Evolutionary conservation across 2,329 filamentous ascomycete genomes (phyloP), one percentile per base, ranked within the genome.

Genomic region (Alternaria hordeiaustralica): DNA sequence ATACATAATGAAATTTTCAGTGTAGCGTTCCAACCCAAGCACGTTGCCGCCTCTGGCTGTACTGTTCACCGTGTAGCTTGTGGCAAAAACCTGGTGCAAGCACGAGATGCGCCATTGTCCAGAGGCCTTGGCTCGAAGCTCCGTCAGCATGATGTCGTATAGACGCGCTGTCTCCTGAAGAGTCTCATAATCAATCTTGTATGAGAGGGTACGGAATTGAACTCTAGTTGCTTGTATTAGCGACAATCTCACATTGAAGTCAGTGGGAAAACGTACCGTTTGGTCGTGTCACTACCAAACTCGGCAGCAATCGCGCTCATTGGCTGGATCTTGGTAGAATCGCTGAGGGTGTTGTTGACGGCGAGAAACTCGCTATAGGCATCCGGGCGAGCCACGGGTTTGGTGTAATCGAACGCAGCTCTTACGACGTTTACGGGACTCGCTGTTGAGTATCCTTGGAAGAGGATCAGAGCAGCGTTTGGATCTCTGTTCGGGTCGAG

Each of bases 1-100:
- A 57, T 10, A 73, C 62, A 73, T 71, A 10, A 75, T 56, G 15
- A 67, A 57, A 26, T 75, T 73, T 2, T 62, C 63, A 3, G 23
- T 56, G 4, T 63, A 55, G 5, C 47, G 33, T 28, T 75, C 69
- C 13, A 74, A 44, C 12, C 73, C 71, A 3, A 75, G 60, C 18
- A 75, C 65, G 21, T 75, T 75, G 12, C 70, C 69, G 21, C 70
- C 71, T 10, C 62, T 66, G 36, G 54, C 61, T 20, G 61, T 54
- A 9, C 62, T 66, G 51, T 69, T 70, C 44, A 62, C 33, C 23
- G 62, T 60, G 30, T 73, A 68, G 55, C 47, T 57, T 0, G 64
- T 66, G 1, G 68, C 55, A 10, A 69, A 63, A 2, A 66, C 45
- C 45, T 75, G 70, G 54, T 69, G 73, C 50, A 70, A 68, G 55